Conservation (phyloP, 129 eudicot genomes). For the Dittrichia graveolens region DNA sequence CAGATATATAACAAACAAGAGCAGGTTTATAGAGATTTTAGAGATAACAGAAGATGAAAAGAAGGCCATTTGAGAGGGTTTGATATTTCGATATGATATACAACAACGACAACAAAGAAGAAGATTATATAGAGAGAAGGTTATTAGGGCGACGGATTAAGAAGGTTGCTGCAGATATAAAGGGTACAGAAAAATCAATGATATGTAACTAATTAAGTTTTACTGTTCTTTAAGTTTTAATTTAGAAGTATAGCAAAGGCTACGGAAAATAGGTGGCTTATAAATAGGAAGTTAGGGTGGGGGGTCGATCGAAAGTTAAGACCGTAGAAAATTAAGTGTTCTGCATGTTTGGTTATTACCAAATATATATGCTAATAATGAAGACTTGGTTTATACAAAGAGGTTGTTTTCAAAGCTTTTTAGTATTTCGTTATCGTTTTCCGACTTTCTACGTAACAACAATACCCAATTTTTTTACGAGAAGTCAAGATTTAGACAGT, state of each 20-base stretch:
- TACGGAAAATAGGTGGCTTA: constrained; percentile 28
- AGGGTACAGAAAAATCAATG: constrained; percentile 30
- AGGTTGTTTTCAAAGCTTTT: neutral
- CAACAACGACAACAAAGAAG: neutral
- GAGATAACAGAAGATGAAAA: constrained; percentile 31
- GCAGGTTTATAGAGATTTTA: constrained; percentile 43
- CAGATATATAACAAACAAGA: constrained; percentile 36
- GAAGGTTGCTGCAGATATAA: constrained; percentile 30
- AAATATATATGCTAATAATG: constrained; percentile 27
- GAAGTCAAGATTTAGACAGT: too few relatives aligned
- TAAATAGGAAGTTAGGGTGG: constrained; percentile 27
- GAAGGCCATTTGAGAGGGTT: constrained; percentile 36
- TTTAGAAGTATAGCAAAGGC: constrained; percentile 29
- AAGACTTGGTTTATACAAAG: constrained; percentile 21
- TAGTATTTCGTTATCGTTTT: neutral
- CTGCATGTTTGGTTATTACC: constrained; percentile 31
- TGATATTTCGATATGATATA: constrained; percentile 22
- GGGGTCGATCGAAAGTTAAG: constrained; percentile 19
- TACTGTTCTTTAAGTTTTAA: constrained; percentile 11
- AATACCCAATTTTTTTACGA: neutral
- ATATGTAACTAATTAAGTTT: constrained; percentile 20
- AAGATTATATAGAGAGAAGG: constrained; percentile 27
- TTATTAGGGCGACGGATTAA: constrained; percentile 21
- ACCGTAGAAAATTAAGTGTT: constrained; percentile 23
- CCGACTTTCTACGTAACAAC: too few relatives aligned